Base-by-base conservation (phyloP, 805 yeast genomes). In the Metschnikowia corniflorae region DNA sequence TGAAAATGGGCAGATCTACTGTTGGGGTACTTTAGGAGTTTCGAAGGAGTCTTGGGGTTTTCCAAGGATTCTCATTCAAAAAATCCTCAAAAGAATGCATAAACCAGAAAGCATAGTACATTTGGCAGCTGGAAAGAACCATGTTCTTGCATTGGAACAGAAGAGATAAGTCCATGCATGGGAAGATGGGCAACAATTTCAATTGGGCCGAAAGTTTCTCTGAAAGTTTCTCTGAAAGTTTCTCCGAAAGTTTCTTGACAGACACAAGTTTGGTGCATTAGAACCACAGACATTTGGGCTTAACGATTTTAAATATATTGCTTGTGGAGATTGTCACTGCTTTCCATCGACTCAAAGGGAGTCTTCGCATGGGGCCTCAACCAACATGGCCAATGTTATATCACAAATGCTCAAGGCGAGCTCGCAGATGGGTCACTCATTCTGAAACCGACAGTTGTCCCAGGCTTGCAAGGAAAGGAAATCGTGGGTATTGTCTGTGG, bases 1-100 rank as follows among this genome's bases (percentile, higher is more conserved):
- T 25, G 82, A 77, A 31, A 80, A 78, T 36, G 97, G 98, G 24
- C 86, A 84, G 26, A 87, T 94, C 7, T 93, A 81, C 60, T 94
- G 97, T 0, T 93, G 98, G 97, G 99, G 99, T 24, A 86, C 96
- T 15, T 71, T 91, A 39, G 96, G 96, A 2, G 93, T 86, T 62
- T 75, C 77, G 46, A 79, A 79, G 42, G 73, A 77, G 33, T n/a
- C n/a, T n/a, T n/a, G n/a, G n/a, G n/a, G n/a, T n/a, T n/a, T n/a
- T n/a, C n/a, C n/a, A n/a, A n/a, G n/a, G n/a, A 73, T 78, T 25
- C 61, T 70, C 44, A 61, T 79, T 31, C 97, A 93, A 62, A 65
- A 51, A 16, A 68, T 68, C 1, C 98, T 98, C 7, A 61, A 67
- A 44, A 78, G 76, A 50, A 70, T 91, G 23, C 63, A 64, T 1